A percentile compares a stretch with the other conserved stretches of the same genome.
Conservation (phyloP, 228 moss, liverwort and hornwort genomes). For the Sphagnum magellanicum region DNA sequence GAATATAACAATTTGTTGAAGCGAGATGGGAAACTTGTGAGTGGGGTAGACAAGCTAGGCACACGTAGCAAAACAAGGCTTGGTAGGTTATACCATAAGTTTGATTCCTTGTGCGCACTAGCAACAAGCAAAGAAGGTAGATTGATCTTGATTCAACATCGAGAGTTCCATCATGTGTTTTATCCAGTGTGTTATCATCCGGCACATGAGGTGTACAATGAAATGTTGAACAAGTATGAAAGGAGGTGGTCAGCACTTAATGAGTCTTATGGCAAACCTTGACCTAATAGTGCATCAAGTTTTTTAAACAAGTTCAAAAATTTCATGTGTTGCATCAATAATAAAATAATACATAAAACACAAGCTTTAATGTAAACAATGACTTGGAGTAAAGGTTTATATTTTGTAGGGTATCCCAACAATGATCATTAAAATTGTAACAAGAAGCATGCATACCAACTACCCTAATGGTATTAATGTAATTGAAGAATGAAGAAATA, state of each 20-base stretch:
- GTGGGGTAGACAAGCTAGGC: constrained; percentile 22
- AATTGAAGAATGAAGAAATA: no score
- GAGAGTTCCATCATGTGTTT: constrained; percentile 27
- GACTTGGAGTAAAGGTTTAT: no score
- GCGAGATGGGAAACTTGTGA: constrained; percentile 33
- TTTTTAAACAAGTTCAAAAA: no score
- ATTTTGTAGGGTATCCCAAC: no score
- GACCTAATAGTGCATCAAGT: background rate
- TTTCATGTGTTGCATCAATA: no score
- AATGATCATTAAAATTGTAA: no score
- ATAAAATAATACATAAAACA: no score
- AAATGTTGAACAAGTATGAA: constrained; percentile 40
- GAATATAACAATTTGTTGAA: constrained; percentile 31
- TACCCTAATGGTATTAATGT: no score
- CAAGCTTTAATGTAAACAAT: no score
- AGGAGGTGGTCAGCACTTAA: constrained; percentile 30
- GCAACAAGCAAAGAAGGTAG: constrained; percentile 24
- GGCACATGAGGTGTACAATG: constrained; percentile 18
- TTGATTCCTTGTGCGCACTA: constrained; percentile 36
- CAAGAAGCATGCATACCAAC: no score
- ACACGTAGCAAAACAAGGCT: constrained; percentile 5
- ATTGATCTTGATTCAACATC: constrained; percentile 35
- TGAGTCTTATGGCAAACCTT: constrained; percentile 23
- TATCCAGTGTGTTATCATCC: constrained; percentile 29
- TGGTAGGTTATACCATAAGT: constrained; percentile 48